phyloP scores from a whole-genome alignment of 352 stramenopile species.

The Globisporangium nunn region DNA sequence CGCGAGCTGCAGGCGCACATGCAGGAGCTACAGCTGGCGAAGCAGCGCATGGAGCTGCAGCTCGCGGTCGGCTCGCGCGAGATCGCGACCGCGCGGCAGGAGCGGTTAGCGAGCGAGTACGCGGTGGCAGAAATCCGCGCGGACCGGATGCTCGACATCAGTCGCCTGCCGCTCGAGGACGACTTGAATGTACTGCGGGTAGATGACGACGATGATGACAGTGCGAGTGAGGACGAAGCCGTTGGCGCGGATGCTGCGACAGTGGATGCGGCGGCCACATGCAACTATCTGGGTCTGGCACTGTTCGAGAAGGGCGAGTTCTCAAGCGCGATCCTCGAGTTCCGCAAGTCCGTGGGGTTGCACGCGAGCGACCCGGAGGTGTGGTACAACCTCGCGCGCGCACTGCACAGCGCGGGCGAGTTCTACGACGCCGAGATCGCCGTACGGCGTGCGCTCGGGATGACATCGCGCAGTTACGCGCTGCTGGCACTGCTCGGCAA shows the following conservation, averaged over 20 bases:
- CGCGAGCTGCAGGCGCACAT: conserved; percentile 62
- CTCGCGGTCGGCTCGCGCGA: conserved; percentile 40
- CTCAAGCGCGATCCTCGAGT: conserved; percentile 42
- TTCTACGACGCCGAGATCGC: conserved; percentile 64
- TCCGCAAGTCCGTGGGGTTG: conserved; percentile 64
- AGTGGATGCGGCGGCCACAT: conserved; percentile 59
- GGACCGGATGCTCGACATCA: conserved; percentile 63
- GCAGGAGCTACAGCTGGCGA: conserved; percentile 50
- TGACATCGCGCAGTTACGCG: conserved; percentile 52
- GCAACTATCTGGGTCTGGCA: conserved; percentile 65
- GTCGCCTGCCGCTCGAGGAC: conserved; percentile 29
- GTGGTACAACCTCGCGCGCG: conserved; percentile 70
- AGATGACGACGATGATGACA: conserved; percentile 24
- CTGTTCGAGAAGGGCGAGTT: conserved; percentile 65
- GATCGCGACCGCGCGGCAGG: conserved; percentile 30
- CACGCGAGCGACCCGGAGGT: conserved; percentile 61
- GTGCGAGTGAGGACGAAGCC: conserved; percentile 21
- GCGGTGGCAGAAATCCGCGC: conserved; percentile 36
- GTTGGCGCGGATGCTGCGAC: conserved; percentile 35
- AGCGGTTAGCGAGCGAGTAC: conserved; percentile 25
- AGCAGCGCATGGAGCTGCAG: conserved; percentile 44
- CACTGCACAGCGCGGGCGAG: conserved; percentile 47
- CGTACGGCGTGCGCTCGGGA: conserved; percentile 41
- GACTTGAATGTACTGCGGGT: conserved; percentile 10
- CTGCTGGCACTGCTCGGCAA: conserved; percentile 73